Evolutionary conservation across 495 filamentous ascomycete species (phyloP).

Genomic region (Penicillium bovifimosum): DNA sequence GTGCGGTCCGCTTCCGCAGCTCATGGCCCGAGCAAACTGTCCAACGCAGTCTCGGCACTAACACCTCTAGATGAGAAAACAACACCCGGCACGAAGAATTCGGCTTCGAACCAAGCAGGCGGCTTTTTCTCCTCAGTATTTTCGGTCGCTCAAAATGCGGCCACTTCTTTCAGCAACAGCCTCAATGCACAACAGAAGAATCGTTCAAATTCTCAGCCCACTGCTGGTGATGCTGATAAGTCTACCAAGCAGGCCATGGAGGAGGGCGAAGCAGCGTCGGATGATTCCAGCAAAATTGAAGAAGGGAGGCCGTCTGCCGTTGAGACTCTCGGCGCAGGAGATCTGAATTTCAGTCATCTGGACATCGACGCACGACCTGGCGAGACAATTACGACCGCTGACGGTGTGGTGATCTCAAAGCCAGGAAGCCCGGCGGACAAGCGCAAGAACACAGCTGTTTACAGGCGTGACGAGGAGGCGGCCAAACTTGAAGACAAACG

Average conservation of each 20-base stretch:
- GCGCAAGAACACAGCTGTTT: constrained; percentile 35
- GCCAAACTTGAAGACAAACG: constrained; percentile 53
- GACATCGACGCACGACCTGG: constrained; percentile 41
- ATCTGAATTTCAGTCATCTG: constrained; percentile 80
- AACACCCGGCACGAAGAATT: constrained; percentile 37
- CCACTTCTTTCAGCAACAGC: constrained; percentile 75
- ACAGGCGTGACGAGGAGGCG: constrained; percentile 46
- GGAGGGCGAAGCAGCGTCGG: constrained; percentile 16
- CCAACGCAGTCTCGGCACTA: constrained; percentile 67
- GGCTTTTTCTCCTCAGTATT: constrained; percentile 94
- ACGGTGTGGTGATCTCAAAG: constrained; percentile 39
- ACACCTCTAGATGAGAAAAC: constrained; percentile 66
- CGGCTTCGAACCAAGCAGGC: constrained; percentile 36
- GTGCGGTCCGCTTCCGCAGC: constrained; percentile 60
- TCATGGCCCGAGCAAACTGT: constrained; percentile 82
- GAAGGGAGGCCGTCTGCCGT: constrained; percentile 68
- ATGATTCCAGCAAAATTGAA: constrained; percentile 24
- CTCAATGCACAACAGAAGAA: constrained; percentile 56
- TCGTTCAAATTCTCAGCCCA: constrained; percentile 27
- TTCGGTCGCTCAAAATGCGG: constrained; percentile 89
- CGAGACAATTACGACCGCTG: constrained; percentile 34
- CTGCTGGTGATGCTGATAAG: constrained; percentile 23
- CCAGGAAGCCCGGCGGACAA: constrained; percentile 30
- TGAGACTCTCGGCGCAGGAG: constrained; percentile 83
- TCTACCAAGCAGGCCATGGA: constrained; percentile 19